These are phyloP conservation scores for Scutellaria galericulata DNA, from an alignment of 257 asterid species.

Conservation along the genomic window DNA sequence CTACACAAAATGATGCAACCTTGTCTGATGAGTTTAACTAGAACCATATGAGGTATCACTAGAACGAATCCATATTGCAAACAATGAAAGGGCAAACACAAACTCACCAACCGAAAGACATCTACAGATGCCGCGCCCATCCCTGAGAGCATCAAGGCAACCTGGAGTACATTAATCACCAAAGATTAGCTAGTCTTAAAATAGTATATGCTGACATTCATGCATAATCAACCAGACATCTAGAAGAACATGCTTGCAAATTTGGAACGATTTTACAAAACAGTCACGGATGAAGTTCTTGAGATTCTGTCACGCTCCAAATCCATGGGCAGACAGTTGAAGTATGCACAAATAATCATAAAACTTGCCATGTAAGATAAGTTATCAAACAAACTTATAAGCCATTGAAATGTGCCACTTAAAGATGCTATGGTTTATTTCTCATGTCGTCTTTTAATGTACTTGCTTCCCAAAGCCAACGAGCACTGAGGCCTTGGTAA, in stretches of 20 bases:
- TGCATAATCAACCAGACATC: constrained; percentile 23
- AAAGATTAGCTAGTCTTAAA: constrained; percentile 15
- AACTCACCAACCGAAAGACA: constrained; percentile 84
- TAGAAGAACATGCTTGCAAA: constrained; percentile 8
- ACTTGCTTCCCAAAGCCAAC: neutral
- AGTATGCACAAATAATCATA: neutral
- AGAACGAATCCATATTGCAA: neutral
- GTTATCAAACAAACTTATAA: neutral
- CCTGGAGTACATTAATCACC: constrained; percentile 52
- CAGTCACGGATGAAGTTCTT: neutral
- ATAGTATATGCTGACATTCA: neutral
- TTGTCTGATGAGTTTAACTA: neutral
- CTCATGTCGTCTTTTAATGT: no score
- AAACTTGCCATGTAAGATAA: neutral
- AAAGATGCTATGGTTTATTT: neutral
- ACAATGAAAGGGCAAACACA: constrained; percentile 10
- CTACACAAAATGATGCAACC: constrained; percentile 9
- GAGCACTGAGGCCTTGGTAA: constrained; percentile 4
- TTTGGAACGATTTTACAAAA: neutral
- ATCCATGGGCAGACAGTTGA: neutral
- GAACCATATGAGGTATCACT: constrained; percentile 19
- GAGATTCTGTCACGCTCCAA: neutral
- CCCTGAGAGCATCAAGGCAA: constrained; percentile 94
- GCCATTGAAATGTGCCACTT: neutral
- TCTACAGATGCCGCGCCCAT: constrained; percentile 87